These are phyloP conservation scores for Diaporthe capsici DNA, from an alignment of 2,329 filamentous ascomycete genomes.

Conservation along the genomic window DNA sequence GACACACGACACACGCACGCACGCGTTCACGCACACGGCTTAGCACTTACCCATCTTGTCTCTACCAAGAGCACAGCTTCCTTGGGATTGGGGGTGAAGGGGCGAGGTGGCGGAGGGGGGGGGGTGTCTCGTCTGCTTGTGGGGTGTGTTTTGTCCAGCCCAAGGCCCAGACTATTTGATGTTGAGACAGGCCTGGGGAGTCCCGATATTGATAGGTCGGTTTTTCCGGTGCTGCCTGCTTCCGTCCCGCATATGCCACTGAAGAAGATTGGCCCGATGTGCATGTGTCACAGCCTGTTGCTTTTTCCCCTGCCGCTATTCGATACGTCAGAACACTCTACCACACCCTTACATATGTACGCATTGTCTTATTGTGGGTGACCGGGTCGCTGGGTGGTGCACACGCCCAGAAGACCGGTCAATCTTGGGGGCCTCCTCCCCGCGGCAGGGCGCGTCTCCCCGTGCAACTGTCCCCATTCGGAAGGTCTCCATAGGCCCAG, in stretches of 20 bases:
- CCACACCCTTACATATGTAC: conserved; percentile 28
- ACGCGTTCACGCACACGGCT: conserved; percentile 1
- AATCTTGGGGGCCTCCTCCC: background rate
- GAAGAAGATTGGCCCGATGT: conserved; percentile 32
- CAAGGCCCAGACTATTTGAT: conserved; percentile 13
- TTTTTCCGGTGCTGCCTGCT: conserved; percentile 31
- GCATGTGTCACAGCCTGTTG: conserved; percentile 25
- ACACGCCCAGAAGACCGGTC: conserved; percentile 1
- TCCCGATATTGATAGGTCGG: conserved; percentile 29
- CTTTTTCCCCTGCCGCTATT: conserved; percentile 21
- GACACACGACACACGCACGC: conserved; percentile 17
- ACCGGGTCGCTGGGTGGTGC: conserved; percentile 5
- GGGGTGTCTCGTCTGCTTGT: background rate
- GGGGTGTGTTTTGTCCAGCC: background rate
- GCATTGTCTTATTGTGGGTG: conserved; percentile 20
- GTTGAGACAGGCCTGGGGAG: conserved; percentile 27
- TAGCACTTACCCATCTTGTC: background rate
- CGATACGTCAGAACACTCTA: conserved; percentile 10
- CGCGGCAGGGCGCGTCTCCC: conserved; percentile 7
- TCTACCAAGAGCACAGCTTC: background rate
- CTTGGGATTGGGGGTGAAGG: background rate
- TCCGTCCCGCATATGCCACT: conserved; percentile 30
- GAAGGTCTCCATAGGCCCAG: conserved; percentile 9
- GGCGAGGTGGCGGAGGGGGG: background rate
- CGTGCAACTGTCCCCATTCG: conserved; percentile 17